phyloP scores from a whole-genome alignment of 83 land plant genomes.

The Thuja plicata region DNA sequence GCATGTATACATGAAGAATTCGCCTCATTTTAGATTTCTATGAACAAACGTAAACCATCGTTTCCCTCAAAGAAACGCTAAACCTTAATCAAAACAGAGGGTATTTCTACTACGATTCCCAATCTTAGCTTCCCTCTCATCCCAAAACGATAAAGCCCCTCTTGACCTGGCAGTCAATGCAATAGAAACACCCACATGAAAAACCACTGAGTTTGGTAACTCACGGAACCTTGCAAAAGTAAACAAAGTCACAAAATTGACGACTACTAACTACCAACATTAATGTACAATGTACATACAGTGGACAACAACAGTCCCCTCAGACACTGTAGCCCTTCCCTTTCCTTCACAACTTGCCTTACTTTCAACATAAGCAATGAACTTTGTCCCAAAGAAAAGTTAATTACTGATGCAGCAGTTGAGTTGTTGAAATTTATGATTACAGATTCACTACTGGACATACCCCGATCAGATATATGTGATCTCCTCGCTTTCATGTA shows the following conservation, averaged over 20 bases:
- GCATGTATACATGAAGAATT: neutral
- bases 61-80: neutral
- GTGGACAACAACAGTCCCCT: neutral
- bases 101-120: neutral
- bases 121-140: neutral
- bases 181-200: neutral
- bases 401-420: neutral
- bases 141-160: neutral
- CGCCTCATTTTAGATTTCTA: neutral
- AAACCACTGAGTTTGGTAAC: neutral
- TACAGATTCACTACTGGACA: neutral
- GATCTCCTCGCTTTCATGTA: neutral
- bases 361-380: constrained; percentile 9
- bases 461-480: neutral
- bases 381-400: neutral
- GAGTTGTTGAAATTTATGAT: neutral
- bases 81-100: neutral
- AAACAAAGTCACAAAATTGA: neutral
- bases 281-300: neutral
- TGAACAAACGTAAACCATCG: neutral
- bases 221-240: neutral
- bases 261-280: neutral
- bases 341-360: neutral
- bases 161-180: neutral
- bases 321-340: neutral